phyloP scores from a whole-genome alignment of 192 early-diverging fungal species.

The Backusella tuberculispora region DNA sequence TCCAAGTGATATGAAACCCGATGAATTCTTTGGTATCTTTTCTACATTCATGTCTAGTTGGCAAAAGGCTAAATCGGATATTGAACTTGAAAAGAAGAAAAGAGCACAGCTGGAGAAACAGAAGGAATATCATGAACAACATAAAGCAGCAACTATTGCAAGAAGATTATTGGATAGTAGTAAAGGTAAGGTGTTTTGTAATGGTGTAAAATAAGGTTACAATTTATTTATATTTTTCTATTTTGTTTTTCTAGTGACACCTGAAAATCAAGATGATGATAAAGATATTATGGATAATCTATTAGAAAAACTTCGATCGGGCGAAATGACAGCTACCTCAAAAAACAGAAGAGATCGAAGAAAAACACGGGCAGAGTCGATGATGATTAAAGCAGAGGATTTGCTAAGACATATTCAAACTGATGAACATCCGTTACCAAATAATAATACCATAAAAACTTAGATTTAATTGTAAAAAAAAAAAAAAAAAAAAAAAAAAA shows the following conservation, averaged over 20 bases:
- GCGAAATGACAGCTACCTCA: slow-evolving; percentile 56
- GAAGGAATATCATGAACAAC: slow-evolving; percentile 31
- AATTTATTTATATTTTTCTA: slow-evolving; percentile 11
- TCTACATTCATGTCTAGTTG: slow-evolving; percentile 77
- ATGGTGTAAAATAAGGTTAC: neutral
- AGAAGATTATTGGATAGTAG: slow-evolving; percentile 7
- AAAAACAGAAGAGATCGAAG: slow-evolving; percentile 40
- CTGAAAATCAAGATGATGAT: slow-evolving; percentile 53
- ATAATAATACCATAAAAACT: neutral
- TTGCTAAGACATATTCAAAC: slow-evolving; percentile 47
- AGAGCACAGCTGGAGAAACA: slow-evolving; percentile 46
- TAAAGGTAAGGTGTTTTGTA: slow-evolving; percentile 6
- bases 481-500: neutral
- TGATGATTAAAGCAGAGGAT: slow-evolving; percentile 46
- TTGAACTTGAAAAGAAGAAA: slow-evolving; percentile 37
- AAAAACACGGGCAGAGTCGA: slow-evolving; percentile 31
- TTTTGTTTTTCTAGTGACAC: slow-evolving; percentile 29
- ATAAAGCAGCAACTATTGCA: slow-evolving; percentile 15
- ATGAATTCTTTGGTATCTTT: slow-evolving; percentile 90
- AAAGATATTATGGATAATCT: slow-evolving; percentile 81
- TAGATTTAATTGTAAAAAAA: neutral
- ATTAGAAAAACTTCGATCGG: slow-evolving; percentile 69
- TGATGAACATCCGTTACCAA: slow-evolving; percentile 33
- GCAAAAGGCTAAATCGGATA: slow-evolving; percentile 58
- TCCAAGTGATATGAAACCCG: slow-evolving; percentile 68